Conservation (phyloP, 2,329 filamentous ascomycete genomes). For the Diaporthe batatas region DNA sequence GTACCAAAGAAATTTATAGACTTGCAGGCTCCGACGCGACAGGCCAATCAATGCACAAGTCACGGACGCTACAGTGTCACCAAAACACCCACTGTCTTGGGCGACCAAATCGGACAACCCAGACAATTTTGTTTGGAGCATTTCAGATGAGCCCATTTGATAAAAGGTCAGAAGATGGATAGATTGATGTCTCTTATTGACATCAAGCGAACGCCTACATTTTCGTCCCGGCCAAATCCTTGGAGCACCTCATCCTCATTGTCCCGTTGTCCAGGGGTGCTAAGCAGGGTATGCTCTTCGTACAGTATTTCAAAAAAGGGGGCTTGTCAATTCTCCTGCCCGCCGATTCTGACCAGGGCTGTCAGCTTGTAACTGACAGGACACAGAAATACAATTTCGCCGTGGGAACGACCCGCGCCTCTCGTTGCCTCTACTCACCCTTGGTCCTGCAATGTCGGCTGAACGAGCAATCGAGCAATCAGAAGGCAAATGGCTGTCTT, state of each 20-base stretch:
- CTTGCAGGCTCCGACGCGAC: too few relatives aligned
- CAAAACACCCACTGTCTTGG: too few relatives aligned
- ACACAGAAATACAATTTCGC: too few relatives aligned
- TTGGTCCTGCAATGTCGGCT: too few relatives aligned
- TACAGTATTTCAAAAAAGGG: too few relatives aligned
- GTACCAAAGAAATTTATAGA: background rate
- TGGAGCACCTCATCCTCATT: background rate
- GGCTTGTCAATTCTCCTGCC: background rate
- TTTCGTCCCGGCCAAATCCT: background rate
- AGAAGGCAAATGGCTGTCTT: background rate
- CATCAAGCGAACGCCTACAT: background rate
- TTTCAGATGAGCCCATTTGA: background rate
- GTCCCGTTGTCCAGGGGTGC: too few relatives aligned
- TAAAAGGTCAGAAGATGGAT: background rate
- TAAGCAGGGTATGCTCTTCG: background rate
- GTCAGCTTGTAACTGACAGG: background rate
- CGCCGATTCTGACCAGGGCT: background rate
- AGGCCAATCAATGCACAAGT: too few relatives aligned
- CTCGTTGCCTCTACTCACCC: background rate
- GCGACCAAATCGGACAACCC: background rate
- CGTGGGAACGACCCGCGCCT: background rate
- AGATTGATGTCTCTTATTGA: background rate
- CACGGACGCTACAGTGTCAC: too few relatives aligned
- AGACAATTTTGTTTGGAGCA: background rate
- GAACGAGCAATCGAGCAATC: background rate